Percentiles rank a stretch among this genome's conserved stretches.
phyloP scores from a whole-genome alignment of 345 rosid species.

The Brassica rapa region DNA sequence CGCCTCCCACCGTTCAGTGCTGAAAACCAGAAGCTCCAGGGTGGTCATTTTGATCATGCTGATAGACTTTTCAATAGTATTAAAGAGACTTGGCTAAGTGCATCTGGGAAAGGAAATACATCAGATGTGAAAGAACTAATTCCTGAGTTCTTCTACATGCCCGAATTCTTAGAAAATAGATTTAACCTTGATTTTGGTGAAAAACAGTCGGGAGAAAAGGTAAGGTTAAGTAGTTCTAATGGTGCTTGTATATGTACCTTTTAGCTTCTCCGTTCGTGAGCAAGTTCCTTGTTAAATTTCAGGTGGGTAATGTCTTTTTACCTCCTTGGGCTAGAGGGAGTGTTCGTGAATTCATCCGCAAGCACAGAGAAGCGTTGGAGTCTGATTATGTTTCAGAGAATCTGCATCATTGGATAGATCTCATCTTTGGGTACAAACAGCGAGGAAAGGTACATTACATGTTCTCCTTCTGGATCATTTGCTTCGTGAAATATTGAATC shows the following conservation, averaged over 20 bases:
- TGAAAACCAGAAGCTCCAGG: conserved; percentile 99
- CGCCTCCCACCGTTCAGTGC: conserved; percentile 96
- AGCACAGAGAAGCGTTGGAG: conserved; percentile 96
- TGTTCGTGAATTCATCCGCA: conserved; percentile 81
- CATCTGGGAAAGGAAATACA: conserved; percentile 94
- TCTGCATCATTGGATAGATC: conserved; percentile 99
- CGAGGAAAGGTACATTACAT: conserved; percentile 82
- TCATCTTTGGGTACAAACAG: conserved; percentile 95
- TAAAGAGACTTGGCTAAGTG: conserved; percentile 96
- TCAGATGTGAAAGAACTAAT: conserved; percentile 98
- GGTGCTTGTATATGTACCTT: conserved; percentile 9
- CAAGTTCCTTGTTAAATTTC: conserved; percentile 18
- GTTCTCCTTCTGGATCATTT: not conserved
- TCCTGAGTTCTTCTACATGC: conserved; percentile 99
- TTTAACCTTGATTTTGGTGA: conserved; percentile 90
- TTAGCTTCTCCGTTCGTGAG: conserved; percentile 6
- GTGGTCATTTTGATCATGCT: conserved; percentile 99
- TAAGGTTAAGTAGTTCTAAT: conserved; percentile 27
- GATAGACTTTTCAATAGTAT: conserved; percentile 94
- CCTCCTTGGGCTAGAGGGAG: conserved; percentile 99
- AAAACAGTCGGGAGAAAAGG: conserved; percentile 99
- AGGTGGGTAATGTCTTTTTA: conserved; percentile 87
- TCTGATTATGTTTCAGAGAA: conserved; percentile 95
- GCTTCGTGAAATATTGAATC: too few species aligned
- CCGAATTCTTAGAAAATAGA: conserved; percentile 85